Conservation (phyloP, 345 rosid genomes). For the Eucalyptus microcorys region DNA sequence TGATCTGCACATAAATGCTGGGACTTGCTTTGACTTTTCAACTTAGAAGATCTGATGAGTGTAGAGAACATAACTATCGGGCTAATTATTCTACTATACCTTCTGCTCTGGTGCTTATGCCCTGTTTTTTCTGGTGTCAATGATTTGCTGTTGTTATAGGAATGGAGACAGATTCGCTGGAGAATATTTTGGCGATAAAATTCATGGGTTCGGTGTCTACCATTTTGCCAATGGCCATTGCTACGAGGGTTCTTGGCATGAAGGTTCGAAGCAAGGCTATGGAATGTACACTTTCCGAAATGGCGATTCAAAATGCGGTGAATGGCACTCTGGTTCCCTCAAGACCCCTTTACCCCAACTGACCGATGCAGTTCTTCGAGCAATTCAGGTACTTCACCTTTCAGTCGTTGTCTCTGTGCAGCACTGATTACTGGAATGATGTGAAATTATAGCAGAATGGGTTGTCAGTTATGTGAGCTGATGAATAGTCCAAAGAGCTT, state of each 20-base stretch:
- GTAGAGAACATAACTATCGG: neutral
- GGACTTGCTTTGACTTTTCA: neutral
- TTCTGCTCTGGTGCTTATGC: neutral
- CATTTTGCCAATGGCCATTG: conserved; percentile 84
- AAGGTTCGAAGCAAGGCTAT: conserved; percentile 84
- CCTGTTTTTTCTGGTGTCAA: neutral
- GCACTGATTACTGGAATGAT: neutral
- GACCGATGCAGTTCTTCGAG: conserved; percentile 32
- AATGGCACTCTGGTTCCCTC: conserved; percentile 72
- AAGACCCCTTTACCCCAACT: conserved; percentile 25
- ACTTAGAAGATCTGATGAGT: neutral
- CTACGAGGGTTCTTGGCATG: conserved; percentile 98
- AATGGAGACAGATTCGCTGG: conserved; percentile 91
- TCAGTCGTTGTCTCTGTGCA: neutral
- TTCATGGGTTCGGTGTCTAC: conserved; percentile 89
- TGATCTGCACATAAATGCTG: neutral
- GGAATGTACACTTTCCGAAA: conserved; percentile 73
- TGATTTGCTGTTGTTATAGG: conserved; percentile 28
- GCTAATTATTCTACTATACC: neutral
- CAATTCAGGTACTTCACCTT: conserved; percentile 40
- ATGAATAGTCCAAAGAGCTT: neutral
- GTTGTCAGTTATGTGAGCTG: neutral
- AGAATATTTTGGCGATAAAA: conserved; percentile 88
- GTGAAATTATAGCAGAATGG: neutral
- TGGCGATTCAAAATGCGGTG: conserved; percentile 57